phyloP scores from a whole-genome alignment of 495 filamentous ascomycete genomes.

The Podospora pseudopauciseta region DNA sequence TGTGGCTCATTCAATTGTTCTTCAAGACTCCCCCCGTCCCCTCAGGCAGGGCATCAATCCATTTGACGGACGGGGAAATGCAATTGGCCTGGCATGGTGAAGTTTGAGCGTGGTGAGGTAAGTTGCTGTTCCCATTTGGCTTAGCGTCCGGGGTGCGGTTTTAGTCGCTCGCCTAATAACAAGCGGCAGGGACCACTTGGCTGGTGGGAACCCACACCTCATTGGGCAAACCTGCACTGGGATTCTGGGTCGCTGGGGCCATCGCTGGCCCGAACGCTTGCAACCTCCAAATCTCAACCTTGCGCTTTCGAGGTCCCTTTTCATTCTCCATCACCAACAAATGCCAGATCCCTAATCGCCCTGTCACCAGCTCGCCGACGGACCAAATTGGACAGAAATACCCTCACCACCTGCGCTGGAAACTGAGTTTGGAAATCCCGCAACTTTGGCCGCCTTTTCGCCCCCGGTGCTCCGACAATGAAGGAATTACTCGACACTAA shows the following conservation, averaged over 20 bases:
- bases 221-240: constrained; percentile 24
- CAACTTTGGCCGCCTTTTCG: constrained; percentile 22
- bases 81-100: not conserved
- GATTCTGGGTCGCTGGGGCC: constrained; percentile 5
- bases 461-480: constrained; percentile 39
- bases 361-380: constrained; percentile 8
- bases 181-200: constrained; percentile 29
- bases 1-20: not conserved
- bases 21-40: no score
- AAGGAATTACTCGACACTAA: constrained; percentile 75
- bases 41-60: not conserved
- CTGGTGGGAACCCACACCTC: constrained; percentile 22
- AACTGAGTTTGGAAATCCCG: not conserved
- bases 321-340: constrained; percentile 28
- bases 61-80: not conserved
- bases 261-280: constrained; percentile 22
- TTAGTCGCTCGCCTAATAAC: constrained; percentile 36
- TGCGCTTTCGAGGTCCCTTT: constrained; percentile 34
- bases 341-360: constrained; percentile 10
- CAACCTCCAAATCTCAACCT: constrained; percentile 38
- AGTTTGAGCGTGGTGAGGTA: not conserved
- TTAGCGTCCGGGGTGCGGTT: constrained; percentile 29
- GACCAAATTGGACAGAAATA: constrained; percentile 1
- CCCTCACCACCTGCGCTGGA: not conserved
- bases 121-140: constrained; percentile 11